phyloP scores from a whole-genome alignment of 2,329 filamentous ascomycete species.

The Trichoderma oligosporum region DNA sequence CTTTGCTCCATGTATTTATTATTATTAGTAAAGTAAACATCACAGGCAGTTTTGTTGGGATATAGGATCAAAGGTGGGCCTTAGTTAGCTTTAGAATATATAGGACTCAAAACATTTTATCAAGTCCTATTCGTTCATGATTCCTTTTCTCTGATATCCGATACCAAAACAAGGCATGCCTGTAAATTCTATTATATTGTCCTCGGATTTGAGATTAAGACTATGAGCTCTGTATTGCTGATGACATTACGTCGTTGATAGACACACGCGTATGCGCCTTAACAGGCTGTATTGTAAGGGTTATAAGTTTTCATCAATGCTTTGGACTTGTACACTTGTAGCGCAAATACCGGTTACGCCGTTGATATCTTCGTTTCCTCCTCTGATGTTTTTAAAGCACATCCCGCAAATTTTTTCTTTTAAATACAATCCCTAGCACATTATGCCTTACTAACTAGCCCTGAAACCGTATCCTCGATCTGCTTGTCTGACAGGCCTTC shows the following conservation, averaged over 20 bases:
- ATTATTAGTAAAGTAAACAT: no score
- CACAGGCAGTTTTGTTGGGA: background rate
- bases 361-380: background rate
- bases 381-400: background rate
- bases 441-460: conserved; percentile 45
- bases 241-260: background rate
- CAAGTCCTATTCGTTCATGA: background rate
- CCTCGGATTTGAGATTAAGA: no score
- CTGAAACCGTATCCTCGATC: conserved; percentile 56
- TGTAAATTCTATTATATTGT: no score
- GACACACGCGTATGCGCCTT: conserved; percentile 3
- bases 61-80: background rate
- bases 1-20: no score
- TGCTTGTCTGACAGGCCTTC: conserved; percentile 59
- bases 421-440: background rate
- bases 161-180: no score
- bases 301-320: conserved; percentile 5
- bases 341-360: background rate
- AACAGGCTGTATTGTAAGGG: background rate
- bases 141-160: no score
- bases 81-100: background rate
- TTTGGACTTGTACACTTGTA: conserved; percentile 2
- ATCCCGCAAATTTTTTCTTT: background rate
- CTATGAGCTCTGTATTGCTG: no score
- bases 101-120: background rate